A percentile compares a stretch with the other conserved stretches of the same genome.
Evolutionary conservation across 2,329 filamentous ascomycete species (phyloP).

Genomic region (Ophiostoma sp.): DNA sequence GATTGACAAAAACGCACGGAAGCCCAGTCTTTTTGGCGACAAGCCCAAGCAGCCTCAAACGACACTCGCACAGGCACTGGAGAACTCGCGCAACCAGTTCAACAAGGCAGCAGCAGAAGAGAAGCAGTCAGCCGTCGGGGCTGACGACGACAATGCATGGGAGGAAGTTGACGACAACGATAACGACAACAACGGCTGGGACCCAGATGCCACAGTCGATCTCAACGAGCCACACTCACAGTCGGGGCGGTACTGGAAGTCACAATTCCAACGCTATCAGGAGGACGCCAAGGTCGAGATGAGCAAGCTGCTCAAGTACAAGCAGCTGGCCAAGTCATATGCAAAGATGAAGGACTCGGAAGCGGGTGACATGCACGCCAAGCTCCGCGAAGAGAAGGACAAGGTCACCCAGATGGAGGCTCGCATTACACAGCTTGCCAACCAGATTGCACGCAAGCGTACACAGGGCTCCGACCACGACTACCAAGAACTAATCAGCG

Average conservation of each 20-base stretch:
- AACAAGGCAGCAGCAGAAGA: constrained; percentile 19
- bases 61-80: constrained; percentile 42
- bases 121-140: constrained; percentile 17
- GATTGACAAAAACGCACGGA: constrained; percentile 25
- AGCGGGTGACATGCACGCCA: constrained; percentile 58
- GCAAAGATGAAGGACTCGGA: constrained; percentile 72
- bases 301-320: constrained; percentile 72
- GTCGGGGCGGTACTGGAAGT: constrained; percentile 75
- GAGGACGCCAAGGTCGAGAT: constrained; percentile 66
- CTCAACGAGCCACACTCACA: constrained; percentile 68
- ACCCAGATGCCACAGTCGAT: constrained; percentile 62
- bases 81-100: constrained; percentile 36
- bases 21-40: constrained; percentile 26
- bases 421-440: constrained; percentile 54
- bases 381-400: constrained; percentile 62
- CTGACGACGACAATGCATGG: constrained; percentile 43
- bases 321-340: constrained; percentile 71
- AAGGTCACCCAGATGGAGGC: constrained; percentile 60
- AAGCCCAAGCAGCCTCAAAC: constrained; percentile 33
- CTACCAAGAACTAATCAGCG: constrained; percentile 45
- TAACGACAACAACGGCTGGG: constrained; percentile 31
- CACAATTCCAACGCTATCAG: constrained; percentile 68
- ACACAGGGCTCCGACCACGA: constrained; percentile 39
- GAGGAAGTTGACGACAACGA: constrained; percentile 45
- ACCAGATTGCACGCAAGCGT: constrained; percentile 44